phyloP scores from a whole-genome alignment of 2,329 filamentous ascomycete species.

The Xylariaceae sp. region DNA sequence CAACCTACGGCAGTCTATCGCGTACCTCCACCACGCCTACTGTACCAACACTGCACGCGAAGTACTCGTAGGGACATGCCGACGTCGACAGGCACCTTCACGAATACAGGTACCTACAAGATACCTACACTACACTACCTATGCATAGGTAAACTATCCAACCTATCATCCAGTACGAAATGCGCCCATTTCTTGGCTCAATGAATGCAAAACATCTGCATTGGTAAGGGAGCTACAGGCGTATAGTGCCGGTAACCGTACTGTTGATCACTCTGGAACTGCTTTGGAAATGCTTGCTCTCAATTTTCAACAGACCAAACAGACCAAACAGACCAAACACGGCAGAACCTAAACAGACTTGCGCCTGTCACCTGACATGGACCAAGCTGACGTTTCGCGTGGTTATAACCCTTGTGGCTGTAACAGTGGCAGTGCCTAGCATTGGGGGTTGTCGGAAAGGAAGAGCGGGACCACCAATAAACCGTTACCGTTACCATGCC shows the following conservation, averaged over 20 bases:
- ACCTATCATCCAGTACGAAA: background rate
- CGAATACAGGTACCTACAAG: too few relatives aligned
- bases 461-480: conserved; percentile 8
- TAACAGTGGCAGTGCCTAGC: background rate
- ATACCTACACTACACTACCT: too few relatives aligned
- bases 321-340: background rate
- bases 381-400: background rate
- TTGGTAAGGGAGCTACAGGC: conserved; percentile 3
- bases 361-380: conserved; percentile 3
- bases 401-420: conserved; percentile 7
- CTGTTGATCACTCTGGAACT: background rate
- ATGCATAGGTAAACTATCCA: too few relatives aligned
- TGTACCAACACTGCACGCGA: too few relatives aligned
- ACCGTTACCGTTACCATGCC: background rate
- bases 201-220: conserved; percentile 16
- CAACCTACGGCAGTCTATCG: too few relatives aligned
- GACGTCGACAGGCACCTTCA: background rate
- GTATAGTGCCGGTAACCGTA: background rate
- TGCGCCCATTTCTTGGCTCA: conserved; percentile 1
- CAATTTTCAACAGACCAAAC: background rate
- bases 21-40: too few relatives aligned
- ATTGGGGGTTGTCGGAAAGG: background rate
- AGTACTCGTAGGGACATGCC: background rate
- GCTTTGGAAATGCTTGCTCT: background rate
- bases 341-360: background rate